Evolutionary conservation across 2,329 filamentous ascomycete genomes (phyloP).

Genomic region (Botrytis cinerea): DNA sequence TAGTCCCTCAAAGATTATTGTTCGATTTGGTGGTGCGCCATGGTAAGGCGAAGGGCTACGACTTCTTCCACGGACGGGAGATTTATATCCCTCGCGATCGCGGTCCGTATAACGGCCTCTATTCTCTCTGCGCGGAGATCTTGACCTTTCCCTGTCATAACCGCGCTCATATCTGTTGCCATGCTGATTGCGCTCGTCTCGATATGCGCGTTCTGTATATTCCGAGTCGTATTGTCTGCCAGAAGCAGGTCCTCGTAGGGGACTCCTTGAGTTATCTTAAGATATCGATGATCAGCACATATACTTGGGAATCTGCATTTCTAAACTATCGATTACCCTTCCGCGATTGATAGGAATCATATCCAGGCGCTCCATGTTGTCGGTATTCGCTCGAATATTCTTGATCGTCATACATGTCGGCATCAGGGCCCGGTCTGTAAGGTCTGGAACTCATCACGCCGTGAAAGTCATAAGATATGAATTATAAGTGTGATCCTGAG

Average conservation of each 20-base stretch:
- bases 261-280: constrained; percentile 41
- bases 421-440: constrained; percentile 29
- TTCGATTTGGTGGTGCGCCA: constrained; percentile 48
- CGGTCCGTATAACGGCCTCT: constrained; percentile 41
- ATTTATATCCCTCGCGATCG: constrained; percentile 41
- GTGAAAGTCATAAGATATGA: not conserved
- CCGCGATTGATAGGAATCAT: constrained; percentile 40
- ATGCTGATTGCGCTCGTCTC: constrained; percentile 40
- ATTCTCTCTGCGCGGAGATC: constrained; percentile 42
- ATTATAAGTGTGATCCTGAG: not conserved
- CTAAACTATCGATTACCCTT: constrained; percentile 43
- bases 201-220: constrained; percentile 33
- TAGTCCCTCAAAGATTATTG: constrained; percentile 57
- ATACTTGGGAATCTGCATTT: constrained; percentile 35
- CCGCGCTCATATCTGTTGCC: constrained; percentile 41
- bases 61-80: constrained; percentile 38
- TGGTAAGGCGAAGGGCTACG: constrained; percentile 40
- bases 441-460: constrained; percentile 20
- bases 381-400: constrained; percentile 34
- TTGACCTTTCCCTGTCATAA: constrained; percentile 46
- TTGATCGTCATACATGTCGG: constrained; percentile 50
- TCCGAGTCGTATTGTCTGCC: constrained; percentile 29
- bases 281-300: constrained; percentile 42
- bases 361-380: constrained; percentile 31
- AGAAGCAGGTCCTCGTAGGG: constrained; percentile 35